Evolutionary conservation across 495 filamentous ascomycete species (phyloP).

Genomic region (Cudoniella acicularis): DNA sequence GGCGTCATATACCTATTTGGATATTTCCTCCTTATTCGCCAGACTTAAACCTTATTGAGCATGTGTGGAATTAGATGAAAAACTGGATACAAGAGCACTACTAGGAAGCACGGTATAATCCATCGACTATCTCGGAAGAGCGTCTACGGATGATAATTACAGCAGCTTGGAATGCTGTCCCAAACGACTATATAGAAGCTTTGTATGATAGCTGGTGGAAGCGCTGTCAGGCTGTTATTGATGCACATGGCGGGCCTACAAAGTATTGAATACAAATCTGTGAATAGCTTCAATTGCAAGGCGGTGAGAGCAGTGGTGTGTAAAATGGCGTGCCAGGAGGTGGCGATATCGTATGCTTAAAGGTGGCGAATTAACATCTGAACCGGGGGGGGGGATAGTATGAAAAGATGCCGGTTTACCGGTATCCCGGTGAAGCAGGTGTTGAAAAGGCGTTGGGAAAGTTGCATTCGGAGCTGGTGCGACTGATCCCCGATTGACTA

Average conservation of each 20-base stretch:
- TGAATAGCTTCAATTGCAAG: neutral
- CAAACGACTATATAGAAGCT: slow-evolving; percentile 1
- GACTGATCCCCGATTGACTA: neutral
- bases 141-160: slow-evolving; percentile 1
- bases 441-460: neutral
- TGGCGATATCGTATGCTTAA: too few species aligned
- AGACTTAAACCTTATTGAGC: slow-evolving; percentile 29
- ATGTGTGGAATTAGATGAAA: slow-evolving; percentile 32
- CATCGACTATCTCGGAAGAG: neutral
- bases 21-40: slow-evolving; percentile 25
- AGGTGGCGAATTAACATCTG: too few species aligned
- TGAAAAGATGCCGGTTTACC: neutral
- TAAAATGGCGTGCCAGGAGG: too few species aligned
- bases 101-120: neutral
- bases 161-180: slow-evolving; percentile 8
- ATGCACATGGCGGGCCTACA: slow-evolving; percentile 7
- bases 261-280: neutral
- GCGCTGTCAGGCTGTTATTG: slow-evolving; percentile 11
- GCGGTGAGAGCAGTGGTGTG: slow-evolving; percentile 36
- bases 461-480: neutral
- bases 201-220: neutral
- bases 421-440: neutral
- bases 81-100: slow-evolving; percentile 17
- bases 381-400: slow-evolving; percentile 56
- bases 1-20: slow-evolving; percentile 14